These are phyloP conservation scores for Apocynum venetum DNA, from an alignment of 257 asterid species.

Conservation along the genomic window DNA sequence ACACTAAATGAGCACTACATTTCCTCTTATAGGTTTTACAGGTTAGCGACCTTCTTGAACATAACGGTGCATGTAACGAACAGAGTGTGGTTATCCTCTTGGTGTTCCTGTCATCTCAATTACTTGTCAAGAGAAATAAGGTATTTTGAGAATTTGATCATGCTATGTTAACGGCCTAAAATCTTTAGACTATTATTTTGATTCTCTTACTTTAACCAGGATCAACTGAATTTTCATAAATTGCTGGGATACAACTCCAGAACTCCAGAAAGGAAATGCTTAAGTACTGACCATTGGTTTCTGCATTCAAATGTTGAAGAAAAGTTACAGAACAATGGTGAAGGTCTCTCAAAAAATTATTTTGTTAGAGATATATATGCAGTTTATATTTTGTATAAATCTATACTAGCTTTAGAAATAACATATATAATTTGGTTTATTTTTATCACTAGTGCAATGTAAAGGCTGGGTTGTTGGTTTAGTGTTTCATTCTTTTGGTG, in stretches of 20 bases:
- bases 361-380: background rate
- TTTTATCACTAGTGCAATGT: background rate
- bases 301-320: constrained; percentile 27
- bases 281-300: constrained; percentile 40
- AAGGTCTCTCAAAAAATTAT: constrained; percentile 39
- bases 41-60: constrained; percentile 90
- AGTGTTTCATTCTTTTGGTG: background rate
- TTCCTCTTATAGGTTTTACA: constrained; percentile 74
- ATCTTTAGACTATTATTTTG: constrained; percentile 18
- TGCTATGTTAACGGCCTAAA: constrained; percentile 5
- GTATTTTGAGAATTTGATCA: constrained; percentile 34
- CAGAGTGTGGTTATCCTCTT: constrained; percentile 77
- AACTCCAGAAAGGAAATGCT: constrained; percentile 43
- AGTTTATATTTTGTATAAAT: background rate
- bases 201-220: constrained; percentile 43
- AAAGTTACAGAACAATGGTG: constrained; percentile 28
- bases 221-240: constrained; percentile 81
- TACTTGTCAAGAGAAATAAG: constrained; percentile 83
- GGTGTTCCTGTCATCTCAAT: constrained; percentile 91
- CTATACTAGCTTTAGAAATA: too few species aligned
- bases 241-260: constrained; percentile 70
- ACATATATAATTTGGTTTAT: too few species aligned
- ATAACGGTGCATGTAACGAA: constrained; percentile 84
- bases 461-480: background rate
- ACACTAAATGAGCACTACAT: constrained; percentile 19